Evolutionary conservation across 2,329 filamentous ascomycete species (phyloP), one percentile per base, ranked within the genome.

Genomic region (Fusarium phyllophilum): DNA sequence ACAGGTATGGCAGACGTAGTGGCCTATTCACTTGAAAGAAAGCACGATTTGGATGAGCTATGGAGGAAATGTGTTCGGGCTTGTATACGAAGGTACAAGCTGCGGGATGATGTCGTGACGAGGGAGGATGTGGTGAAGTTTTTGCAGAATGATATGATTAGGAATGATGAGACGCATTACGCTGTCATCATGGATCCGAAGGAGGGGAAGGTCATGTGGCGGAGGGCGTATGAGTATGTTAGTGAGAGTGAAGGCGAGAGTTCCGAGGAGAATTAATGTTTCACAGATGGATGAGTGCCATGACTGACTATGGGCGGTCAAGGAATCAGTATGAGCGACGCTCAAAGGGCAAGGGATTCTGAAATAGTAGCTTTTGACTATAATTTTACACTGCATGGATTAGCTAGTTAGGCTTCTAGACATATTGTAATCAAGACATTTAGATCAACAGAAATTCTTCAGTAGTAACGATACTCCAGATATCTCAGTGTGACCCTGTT

Each of bases 171-270:
- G 61, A 81, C 81, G 11, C 81, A 82, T 62, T 82, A 81, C 15
- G 79, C 79, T 1, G 77, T 79, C 10, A 83, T 86, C 17, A 86
- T 85, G 75, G 86, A 88, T 49, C 85, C 86, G 0, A 82, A 83
- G 65, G 83, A 81, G 0, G 85, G 86, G 17, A 82, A 83, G 42
- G 79, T 85, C 2, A 3, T 52, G 3, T 74, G 71, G 71, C 42
- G 70, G n/a, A 68, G 24, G 5, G 38, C 60, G 8, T 73, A 58
- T 20, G 55, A 68, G 34, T 44, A 24, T 33, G 22, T 34, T 0
- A 24, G 49, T 31, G 44, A 31, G 13, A 38, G 51, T 38, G 51
- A 56, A 22, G 6, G 3, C 1, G 24, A 10, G n/a, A 24, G 7
- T 10, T 2, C 6, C 20, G 39, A 24, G n/a, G 31, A 17, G 4